Conservation (phyloP, 1,284 basidiomycete species). For the Tetrapyrgos nigripes region DNA sequence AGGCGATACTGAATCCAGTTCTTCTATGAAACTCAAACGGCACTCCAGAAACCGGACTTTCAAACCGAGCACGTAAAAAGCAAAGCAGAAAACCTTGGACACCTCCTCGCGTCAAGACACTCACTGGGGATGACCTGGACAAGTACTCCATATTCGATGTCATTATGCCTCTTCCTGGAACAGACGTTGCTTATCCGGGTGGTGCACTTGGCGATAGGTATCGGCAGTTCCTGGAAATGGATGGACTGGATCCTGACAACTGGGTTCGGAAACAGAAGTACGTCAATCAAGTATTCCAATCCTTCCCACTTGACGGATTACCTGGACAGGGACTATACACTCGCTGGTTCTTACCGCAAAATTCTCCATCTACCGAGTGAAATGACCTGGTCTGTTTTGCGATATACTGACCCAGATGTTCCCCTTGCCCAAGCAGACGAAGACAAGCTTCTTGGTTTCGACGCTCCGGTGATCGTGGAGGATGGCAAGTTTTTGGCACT, state of each 20-base stretch:
- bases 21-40: background rate
- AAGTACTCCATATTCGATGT: slow-evolving; percentile 92
- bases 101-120: slow-evolving; percentile 73
- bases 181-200: slow-evolving; percentile 89
- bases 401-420: slow-evolving; percentile 94
- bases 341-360: slow-evolving; percentile 92
- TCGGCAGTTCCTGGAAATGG: slow-evolving; percentile 77
- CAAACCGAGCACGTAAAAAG: slow-evolving; percentile 39
- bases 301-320: slow-evolving; percentile 13
- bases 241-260: slow-evolving; percentile 89
- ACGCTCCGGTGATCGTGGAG: slow-evolving; percentile 68
- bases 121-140: slow-evolving; percentile 78
- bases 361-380: slow-evolving; percentile 87
- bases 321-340: slow-evolving; percentile 82
- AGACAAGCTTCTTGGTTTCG: slow-evolving; percentile 84
- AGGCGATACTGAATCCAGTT: slow-evolving; percentile 6
- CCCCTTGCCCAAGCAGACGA: slow-evolving; percentile 94
- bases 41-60: slow-evolving; percentile 30
- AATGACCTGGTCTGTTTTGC: slow-evolving; percentile 81
- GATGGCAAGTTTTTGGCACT: slow-evolving; percentile 86
- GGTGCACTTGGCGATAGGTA: slow-evolving; percentile 86
- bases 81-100: slow-evolving; percentile 59
- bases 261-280: slow-evolving; percentile 90
- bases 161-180: slow-evolving; percentile 94
- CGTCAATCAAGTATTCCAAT: slow-evolving; percentile 27